Evolutionary conservation across 805 yeast species (phyloP).

Genomic region (Candida gorgasii): DNA sequence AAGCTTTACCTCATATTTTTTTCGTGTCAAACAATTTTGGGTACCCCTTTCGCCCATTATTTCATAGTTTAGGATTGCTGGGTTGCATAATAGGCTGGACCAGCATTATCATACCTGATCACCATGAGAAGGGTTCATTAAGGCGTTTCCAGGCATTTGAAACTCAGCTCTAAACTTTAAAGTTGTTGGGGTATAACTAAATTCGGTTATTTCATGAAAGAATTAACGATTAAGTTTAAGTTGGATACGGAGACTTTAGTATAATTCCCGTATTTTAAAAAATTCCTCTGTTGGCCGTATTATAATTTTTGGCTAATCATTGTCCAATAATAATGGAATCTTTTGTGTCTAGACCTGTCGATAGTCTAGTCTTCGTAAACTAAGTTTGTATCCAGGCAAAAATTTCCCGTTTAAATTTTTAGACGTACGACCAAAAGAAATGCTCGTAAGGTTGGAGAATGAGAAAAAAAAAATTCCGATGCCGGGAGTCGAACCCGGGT

Average conservation of each 20-base stretch:
- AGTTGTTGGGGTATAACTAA: not conserved
- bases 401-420: not conserved
- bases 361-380: not conserved
- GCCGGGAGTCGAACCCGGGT: conserved; percentile 88
- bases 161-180: not conserved
- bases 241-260: too few relatives aligned
- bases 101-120: too few relatives aligned
- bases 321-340: not conserved
- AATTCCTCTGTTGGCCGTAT: too few relatives aligned
- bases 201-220: not conserved
- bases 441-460: not conserved
- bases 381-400: not conserved
- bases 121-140: not conserved
- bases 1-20: too few relatives aligned
- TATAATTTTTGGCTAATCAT: too few relatives aligned
- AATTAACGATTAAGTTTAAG: not conserved
- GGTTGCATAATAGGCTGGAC: too few relatives aligned
- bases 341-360: not conserved
- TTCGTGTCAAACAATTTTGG: not conserved
- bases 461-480: conserved; percentile 50
- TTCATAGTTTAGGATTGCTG: too few relatives aligned
- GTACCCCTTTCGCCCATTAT: not conserved
- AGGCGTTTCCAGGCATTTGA: not conserved
- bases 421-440: not conserved
- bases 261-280: too few relatives aligned